Evolutionary conservation across 2,329 filamentous ascomycete species (phyloP).

Genomic region (Fusarium fracticaudum): DNA sequence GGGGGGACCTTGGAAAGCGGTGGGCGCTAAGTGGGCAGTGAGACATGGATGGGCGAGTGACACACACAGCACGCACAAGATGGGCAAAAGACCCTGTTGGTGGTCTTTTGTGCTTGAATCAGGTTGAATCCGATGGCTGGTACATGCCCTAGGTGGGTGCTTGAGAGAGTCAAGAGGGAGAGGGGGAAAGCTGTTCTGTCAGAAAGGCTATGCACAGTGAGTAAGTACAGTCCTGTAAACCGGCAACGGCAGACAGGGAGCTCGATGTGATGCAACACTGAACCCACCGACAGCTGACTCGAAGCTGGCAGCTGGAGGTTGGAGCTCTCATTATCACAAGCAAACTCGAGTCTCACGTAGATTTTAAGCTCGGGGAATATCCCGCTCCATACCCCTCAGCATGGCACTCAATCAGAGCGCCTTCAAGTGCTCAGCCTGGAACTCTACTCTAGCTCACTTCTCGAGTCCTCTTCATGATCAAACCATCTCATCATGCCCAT

Average conservation of each 20-base stretch:
- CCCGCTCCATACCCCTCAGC: not conserved
- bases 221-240: too few relatives aligned
- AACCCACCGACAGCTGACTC: constrained; percentile 15
- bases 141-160: not conserved
- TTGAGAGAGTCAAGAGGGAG: not conserved
- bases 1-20: constrained; percentile 12
- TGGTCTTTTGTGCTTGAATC: constrained; percentile 6
- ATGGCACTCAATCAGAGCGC: not conserved
- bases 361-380: not conserved
- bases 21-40: constrained; percentile 42
- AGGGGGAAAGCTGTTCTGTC: not conserved
- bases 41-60: constrained; percentile 42
- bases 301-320: constrained; percentile 7
- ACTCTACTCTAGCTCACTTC: not conserved
- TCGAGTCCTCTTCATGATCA: constrained; percentile 6
- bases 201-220: not conserved
- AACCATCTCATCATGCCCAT: constrained; percentile 11
- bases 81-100: constrained; percentile 29
- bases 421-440: not conserved
- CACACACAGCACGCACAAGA: constrained; percentile 30
- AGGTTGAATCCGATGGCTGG: not conserved
- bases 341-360: constrained; percentile 9
- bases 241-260: not conserved
- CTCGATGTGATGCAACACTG: not conserved
- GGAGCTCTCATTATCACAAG: constrained; percentile 16